phyloP scores from a whole-genome alignment of 257 asterid species.

The Solanum sitiens region DNA sequence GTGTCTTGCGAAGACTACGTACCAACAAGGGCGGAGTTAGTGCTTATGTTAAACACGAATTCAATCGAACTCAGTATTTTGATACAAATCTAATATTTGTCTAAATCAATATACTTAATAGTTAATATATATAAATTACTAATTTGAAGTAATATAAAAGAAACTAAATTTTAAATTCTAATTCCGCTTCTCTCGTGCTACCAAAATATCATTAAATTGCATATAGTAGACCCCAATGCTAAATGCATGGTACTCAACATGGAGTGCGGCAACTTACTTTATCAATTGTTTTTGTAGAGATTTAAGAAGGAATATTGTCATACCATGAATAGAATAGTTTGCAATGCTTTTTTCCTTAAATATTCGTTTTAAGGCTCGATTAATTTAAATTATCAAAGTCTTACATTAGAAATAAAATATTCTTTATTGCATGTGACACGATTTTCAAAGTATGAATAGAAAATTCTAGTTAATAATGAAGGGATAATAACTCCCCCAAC shows the following conservation, averaged over 20 bases:
- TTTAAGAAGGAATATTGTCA: not conserved
- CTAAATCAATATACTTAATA: not conserved
- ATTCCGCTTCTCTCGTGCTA: not conserved
- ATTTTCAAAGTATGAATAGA: not conserved
- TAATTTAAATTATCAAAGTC: not conserved
- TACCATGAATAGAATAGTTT: not conserved
- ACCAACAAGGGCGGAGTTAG: not conserved
- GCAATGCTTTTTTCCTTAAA: not conserved
- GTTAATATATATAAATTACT: not conserved
- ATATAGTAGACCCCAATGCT: not conserved
- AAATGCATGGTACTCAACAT: not conserved
- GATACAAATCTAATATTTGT: not conserved
- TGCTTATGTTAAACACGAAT: not conserved
- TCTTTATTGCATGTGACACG: accelerated
- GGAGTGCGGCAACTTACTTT: not conserved
- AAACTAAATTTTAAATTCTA: not conserved
- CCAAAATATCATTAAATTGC: not conserved
- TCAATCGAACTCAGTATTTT: not conserved
- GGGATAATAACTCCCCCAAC: accelerated
- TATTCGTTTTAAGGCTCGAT: not conserved
- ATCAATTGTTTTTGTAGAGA: not conserved
- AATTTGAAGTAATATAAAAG: not conserved
- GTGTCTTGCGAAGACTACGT: not conserved
- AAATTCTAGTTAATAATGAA: not conserved
- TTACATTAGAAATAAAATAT: not conserved